phyloP scores from a whole-genome alignment of 345 rosid genomes.

The Eucalyptus virginea region DNA sequence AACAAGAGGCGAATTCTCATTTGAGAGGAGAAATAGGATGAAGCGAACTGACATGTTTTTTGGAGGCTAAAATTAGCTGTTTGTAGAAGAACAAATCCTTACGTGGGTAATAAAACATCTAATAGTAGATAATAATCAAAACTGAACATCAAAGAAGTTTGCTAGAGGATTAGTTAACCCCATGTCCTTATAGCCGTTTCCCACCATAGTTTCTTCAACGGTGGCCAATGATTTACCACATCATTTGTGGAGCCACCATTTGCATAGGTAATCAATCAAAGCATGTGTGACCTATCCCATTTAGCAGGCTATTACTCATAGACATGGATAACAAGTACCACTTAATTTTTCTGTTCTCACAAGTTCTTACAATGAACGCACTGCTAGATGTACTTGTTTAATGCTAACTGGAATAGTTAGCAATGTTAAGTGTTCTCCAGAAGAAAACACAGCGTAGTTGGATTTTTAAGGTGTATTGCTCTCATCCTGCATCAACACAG shows the following conservation, averaged over 20 bases:
- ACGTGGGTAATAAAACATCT: neutral
- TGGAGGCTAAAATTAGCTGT: neutral
- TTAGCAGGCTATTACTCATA: neutral
- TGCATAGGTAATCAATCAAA: neutral
- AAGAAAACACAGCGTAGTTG: neutral
- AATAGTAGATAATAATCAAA: neutral
- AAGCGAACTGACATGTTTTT: neutral
- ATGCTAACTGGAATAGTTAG: neutral
- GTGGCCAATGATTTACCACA: neutral
- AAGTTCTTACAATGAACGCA: neutral
- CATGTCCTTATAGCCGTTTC: neutral
- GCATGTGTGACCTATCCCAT: neutral
- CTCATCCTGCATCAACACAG: neutral
- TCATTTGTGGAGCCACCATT: neutral
- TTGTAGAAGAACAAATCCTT: neutral
- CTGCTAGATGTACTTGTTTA: neutral
- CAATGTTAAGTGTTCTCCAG: neutral
- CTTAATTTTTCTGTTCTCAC: neutral
- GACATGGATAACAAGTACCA: neutral
- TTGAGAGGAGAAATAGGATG: neutral
- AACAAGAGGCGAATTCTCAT: neutral
- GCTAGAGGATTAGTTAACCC: neutral
- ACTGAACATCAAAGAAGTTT: neutral
- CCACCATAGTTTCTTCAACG: neutral
- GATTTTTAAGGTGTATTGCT: neutral